Conservation (phyloP, 768 basidiomycete genomes). For the Russula vinacea region DNA sequence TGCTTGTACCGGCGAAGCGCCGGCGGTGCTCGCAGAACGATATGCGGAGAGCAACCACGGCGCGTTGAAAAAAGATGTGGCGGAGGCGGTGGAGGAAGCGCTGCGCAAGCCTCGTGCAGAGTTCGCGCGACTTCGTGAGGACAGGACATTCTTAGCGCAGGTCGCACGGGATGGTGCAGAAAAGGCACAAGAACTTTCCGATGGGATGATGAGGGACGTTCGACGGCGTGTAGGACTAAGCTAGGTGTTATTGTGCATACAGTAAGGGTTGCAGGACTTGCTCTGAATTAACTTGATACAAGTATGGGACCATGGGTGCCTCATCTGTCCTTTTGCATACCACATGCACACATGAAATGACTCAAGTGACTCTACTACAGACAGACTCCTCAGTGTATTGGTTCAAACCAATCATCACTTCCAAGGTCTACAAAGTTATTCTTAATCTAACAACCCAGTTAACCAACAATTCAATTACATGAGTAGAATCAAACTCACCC, state of each 20-base stretch:
- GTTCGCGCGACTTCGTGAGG: slow-evolving; percentile 60
- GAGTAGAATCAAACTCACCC: too few relatives aligned
- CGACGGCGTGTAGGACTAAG: slow-evolving; percentile 60
- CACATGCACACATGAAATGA: too few relatives aligned
- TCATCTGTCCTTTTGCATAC: too few relatives aligned
- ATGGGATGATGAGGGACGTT: slow-evolving; percentile 63
- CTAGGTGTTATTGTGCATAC: neutral
- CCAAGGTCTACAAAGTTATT: too few relatives aligned
- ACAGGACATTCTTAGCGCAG: slow-evolving; percentile 55
- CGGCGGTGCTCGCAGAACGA: slow-evolving; percentile 44
- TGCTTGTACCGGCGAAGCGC: slow-evolving; percentile 57
- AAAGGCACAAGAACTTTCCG: slow-evolving; percentile 60
- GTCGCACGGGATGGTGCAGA: slow-evolving; percentile 64
- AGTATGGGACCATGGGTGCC: too few relatives aligned
- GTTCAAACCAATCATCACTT: too few relatives aligned
- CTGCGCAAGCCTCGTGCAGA: slow-evolving; percentile 65
- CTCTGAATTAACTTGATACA: neutral
- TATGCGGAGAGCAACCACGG: slow-evolving; percentile 58
- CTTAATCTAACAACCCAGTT: too few relatives aligned
- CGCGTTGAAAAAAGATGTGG: slow-evolving; percentile 68
- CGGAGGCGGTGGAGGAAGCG: slow-evolving; percentile 65
- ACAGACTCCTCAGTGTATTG: too few relatives aligned
- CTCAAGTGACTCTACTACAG: too few relatives aligned
- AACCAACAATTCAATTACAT: too few relatives aligned
- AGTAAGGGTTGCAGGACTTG: too few relatives aligned